Base-by-base conservation (phyloP, 2,329 filamentous ascomycete species). In the Iodosphaeria phyllophila region DNA sequence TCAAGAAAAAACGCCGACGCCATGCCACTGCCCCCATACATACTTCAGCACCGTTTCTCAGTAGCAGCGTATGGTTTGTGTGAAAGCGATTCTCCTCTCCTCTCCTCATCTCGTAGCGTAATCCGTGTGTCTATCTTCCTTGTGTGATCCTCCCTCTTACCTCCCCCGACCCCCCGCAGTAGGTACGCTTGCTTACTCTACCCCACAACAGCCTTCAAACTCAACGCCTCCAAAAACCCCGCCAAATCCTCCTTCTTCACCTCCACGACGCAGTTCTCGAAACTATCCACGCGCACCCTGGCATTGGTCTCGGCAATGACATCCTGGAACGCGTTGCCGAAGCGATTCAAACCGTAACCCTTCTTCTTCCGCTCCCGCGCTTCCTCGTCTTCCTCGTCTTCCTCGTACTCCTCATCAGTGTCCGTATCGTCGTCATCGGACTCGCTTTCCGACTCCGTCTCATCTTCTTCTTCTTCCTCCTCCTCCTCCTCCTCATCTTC, bases 241-340 rank as follows among this genome's bases (percentile, higher is more conserved):
- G 72, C 70, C 15, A 98, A 54, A 50, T 95, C 89, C 44, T 95
- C 89, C 56, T 92, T 93, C 51, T 74, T 74, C n/a, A 98, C 86
- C 47, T 98, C 89, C 23, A 95, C 84, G 6, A 95, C 89, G 41
- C 82, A 92, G 47, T 92, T 80, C 51, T 98, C 89, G 42, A 98
- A 98, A 28, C 79, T 91, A 50, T 98, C 89, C 43, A 93, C 91
- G 31, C 83, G 61, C 12, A 95, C 83, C 10, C 84, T 57, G 1
- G 86, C 80, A 30, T 74, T 89, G 10, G 86, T 95, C 56, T 93
- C 82, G 25, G 75, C 68, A 3, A 92, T 78, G 1, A 95, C 89
- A 42, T 92, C 83, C 46, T 93, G 83, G 48, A 98, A 98, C 3
- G 89, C 86, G 39, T 75, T 83, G 6, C 89, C 89, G 42, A 98